Evolutionary conservation across 2,329 filamentous ascomycete species (phyloP).

Genomic region (Exophiala sp.): DNA sequence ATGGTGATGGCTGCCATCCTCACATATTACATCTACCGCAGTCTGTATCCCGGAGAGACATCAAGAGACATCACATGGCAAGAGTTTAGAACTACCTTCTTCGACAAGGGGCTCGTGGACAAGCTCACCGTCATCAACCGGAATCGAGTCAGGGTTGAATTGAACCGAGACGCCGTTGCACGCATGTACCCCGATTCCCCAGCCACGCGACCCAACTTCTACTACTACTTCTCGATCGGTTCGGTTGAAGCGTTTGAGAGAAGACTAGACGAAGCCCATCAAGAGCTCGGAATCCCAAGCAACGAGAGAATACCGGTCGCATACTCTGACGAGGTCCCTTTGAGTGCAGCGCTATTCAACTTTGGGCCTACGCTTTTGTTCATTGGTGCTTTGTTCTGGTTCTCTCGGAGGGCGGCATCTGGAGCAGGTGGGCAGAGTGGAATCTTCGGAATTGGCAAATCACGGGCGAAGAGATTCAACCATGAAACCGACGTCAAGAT

Average conservation of each 20-base stretch:
- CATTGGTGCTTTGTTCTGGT: slow-evolving; percentile 73
- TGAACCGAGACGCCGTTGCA: slow-evolving; percentile 68
- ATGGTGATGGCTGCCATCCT: slow-evolving; percentile 55
- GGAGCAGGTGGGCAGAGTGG: slow-evolving; percentile 63
- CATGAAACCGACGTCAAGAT: slow-evolving; percentile 94
- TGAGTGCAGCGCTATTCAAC: slow-evolving; percentile 65
- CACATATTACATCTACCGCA: slow-evolving; percentile 57
- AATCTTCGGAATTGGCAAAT: slow-evolving; percentile 94
- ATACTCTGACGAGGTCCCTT: slow-evolving; percentile 70
- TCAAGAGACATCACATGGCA: slow-evolving; percentile 91
- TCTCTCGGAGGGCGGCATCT: slow-evolving; percentile 67
- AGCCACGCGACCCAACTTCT: slow-evolving; percentile 62
- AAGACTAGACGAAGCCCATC: slow-evolving; percentile 79
- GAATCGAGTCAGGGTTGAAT: slow-evolving; percentile 69
- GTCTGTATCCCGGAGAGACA: slow-evolving; percentile 60
- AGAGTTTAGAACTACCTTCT: slow-evolving; percentile 85
- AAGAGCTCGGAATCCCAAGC: slow-evolving; percentile 75
- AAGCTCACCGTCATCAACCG: slow-evolving; percentile 78
- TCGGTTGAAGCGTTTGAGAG: slow-evolving; percentile 90
- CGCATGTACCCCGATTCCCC: slow-evolving; percentile 70
- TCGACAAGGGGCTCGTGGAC: slow-evolving; percentile 93
- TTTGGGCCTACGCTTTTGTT: slow-evolving; percentile 86
- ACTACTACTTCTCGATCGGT: slow-evolving; percentile 92
- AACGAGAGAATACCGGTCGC: slow-evolving; percentile 89
- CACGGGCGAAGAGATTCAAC: slow-evolving; percentile 93